Conservation (phyloP, 139 green algal genomes). For the Closterium sp. region DNA sequence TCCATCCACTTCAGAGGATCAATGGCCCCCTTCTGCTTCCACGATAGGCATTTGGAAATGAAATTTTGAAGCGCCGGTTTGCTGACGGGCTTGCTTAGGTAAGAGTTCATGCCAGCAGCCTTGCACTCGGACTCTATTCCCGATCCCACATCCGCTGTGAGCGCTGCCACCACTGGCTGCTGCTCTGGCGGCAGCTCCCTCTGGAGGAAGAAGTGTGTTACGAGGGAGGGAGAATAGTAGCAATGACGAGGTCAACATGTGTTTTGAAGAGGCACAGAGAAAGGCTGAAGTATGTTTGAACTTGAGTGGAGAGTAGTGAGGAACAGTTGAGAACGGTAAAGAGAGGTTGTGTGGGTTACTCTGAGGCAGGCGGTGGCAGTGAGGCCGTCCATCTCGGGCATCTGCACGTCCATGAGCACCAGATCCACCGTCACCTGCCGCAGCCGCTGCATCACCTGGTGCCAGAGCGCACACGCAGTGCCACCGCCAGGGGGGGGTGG, state of each 20-base stretch:
- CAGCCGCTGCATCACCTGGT: conserved; percentile 38
- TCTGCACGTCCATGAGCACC: conserved; percentile 87
- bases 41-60: background rate
- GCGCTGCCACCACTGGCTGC: conserved; percentile 36
- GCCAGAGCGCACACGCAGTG: background rate
- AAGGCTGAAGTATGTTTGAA: background rate
- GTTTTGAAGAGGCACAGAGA: background rate
- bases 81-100: conserved; percentile 30
- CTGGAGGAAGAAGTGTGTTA: conserved; percentile 9
- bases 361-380: conserved; percentile 58
- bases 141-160: conserved; percentile 38
- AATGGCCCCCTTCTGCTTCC: background rate
- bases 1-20: background rate
- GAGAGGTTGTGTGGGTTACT: background rate
- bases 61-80: conserved; percentile 29
- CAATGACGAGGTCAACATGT: background rate
- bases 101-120: conserved; percentile 46
- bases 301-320: background rate
- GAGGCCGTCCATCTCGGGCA: conserved; percentile 81
- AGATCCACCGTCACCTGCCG: conserved; percentile 61
- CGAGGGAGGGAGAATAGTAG: background rate
- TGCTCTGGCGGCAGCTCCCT: background rate
- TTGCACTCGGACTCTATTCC: conserved; percentile 41
- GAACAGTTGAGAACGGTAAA: background rate
- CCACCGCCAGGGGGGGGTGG: background rate